These are phyloP conservation scores for Gossypium mustelinum DNA, from an alignment of 345 rosid genomes.

Conservation along the genomic window DNA sequence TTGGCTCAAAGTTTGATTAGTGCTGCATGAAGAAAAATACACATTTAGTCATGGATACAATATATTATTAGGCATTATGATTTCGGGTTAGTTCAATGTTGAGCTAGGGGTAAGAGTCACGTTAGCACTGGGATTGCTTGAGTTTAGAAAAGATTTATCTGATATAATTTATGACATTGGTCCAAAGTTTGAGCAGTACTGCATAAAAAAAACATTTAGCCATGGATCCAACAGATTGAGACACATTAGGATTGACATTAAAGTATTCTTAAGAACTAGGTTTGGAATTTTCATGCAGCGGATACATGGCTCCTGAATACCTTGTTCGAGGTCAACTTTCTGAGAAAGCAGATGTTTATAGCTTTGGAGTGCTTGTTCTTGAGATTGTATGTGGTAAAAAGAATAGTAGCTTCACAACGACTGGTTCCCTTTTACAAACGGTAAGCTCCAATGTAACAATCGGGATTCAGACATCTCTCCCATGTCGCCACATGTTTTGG, in stretches of 20 bases:
- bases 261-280: neutral
- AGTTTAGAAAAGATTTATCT: slow-evolving; percentile 12
- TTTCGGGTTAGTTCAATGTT: slow-evolving; percentile 47
- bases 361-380: slow-evolving; percentile 47
- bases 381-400: slow-evolving; percentile 44
- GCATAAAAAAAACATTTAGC: neutral
- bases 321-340: slow-evolving; percentile 48
- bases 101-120: slow-evolving; percentile 41
- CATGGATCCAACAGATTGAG: neutral
- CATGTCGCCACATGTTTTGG: neutral
- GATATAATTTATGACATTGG: neutral
- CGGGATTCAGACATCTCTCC: neutral
- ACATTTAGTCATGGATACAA: neutral
- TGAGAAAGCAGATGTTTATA: slow-evolving; percentile 53
- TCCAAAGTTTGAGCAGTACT: neutral
- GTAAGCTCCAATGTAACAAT: slow-evolving; percentile 25
- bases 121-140: slow-evolving; percentile 51
- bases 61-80: slow-evolving; percentile 9
- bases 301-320: slow-evolving; percentile 62
- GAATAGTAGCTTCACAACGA: slow-evolving; percentile 27
- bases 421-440: slow-evolving; percentile 38
- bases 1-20: neutral
- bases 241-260: neutral
- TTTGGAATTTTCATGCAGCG: slow-evolving; percentile 29
- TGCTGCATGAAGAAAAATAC: too few relatives aligned